Base-by-base conservation (phyloP, 805 yeast species). In the Barnettozyma pratensis region DNA sequence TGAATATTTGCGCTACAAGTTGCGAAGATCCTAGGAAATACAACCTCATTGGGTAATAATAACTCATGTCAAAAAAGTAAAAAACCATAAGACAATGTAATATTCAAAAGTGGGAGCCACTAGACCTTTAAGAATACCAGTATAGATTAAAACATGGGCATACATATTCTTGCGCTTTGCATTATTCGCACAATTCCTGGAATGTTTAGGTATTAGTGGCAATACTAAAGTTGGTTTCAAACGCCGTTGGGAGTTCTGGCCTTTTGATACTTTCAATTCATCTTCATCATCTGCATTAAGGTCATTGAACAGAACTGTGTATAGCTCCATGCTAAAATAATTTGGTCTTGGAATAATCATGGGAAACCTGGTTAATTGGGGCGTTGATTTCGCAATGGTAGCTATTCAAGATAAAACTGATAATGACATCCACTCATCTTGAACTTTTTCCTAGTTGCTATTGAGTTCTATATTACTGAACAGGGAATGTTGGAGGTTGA, bases 241-340 rank as follows among this genome's bases (percentile, higher is more conserved):
- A 48, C 64, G 66, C 44, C 46, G 74, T 29, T 68, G 73, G 72
- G 75, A 72, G 51, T 71, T 71, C 46, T 72, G 75, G 75, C 28
- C 64, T 0, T 66, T 70, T 52, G 73, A 69, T 41, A 65, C 70
- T 0, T 51, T 70, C n/a, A 68, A 66, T 46, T 60, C 70, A 8
- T 57, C 66, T 4, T 43, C 68, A 2, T 65, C 72, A 9, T 65
- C 71, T 6, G 65, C 73, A 1, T 52, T 71, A 42, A 56, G 76
- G 41, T 62, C 70, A 0, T 46, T 71, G 40, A 69, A 70, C 42
- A 58, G 76, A 49, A 61, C 65, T 0, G 55, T 69, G 0, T 71
- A 71, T 46, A 67, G 71, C 34, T 56, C 72, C 0, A 54, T 72
- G 44, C 53, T 72, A 12, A 74, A 71, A 52, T 71, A 62, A 43